Conservation (phyloP, 345 rosid species). For the Linum trigynum region DNA sequence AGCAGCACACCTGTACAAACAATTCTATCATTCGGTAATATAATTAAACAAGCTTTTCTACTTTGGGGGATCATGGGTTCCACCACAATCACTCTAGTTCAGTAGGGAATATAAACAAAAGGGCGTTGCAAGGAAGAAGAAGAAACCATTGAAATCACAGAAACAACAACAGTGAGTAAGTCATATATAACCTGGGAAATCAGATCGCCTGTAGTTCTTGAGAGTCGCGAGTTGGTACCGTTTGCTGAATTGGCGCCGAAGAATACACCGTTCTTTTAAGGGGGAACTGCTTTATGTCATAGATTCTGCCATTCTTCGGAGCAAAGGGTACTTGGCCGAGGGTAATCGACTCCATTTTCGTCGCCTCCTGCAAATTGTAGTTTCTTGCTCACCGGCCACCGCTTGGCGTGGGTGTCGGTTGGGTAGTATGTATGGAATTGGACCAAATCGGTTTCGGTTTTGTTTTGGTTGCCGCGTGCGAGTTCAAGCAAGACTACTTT, state of each 20-base stretch:
- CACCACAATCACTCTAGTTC: background rate
- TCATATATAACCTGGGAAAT: constrained; percentile 11
- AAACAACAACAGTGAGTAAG: background rate
- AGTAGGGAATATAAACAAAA: too few species aligned
- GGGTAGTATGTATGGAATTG: too few species aligned
- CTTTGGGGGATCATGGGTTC: background rate
- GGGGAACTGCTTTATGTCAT: background rate
- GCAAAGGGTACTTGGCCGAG: background rate
- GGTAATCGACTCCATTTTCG: constrained; percentile 13
- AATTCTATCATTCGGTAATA: background rate
- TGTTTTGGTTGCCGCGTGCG: too few species aligned
- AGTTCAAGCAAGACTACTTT: too few species aligned
- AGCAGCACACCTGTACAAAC: background rate
- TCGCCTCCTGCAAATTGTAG: background rate
- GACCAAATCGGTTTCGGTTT: too few species aligned
- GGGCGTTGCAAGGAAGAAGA: too few species aligned
- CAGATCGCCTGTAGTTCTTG: constrained; percentile 5
- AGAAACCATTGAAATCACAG: too few species aligned
- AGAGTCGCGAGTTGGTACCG: background rate
- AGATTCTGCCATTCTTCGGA: background rate
- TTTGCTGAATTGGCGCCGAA: background rate
- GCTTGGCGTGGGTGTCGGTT: background rate
- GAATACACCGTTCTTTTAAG: background rate
- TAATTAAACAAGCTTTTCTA: background rate
- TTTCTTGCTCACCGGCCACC: background rate